Percentiles rank a stretch among this genome's conserved stretches.
These are phyloP conservation scores for Rheum nobile DNA, from an alignment of 148 eudicot species.

Conservation along the genomic window DNA sequence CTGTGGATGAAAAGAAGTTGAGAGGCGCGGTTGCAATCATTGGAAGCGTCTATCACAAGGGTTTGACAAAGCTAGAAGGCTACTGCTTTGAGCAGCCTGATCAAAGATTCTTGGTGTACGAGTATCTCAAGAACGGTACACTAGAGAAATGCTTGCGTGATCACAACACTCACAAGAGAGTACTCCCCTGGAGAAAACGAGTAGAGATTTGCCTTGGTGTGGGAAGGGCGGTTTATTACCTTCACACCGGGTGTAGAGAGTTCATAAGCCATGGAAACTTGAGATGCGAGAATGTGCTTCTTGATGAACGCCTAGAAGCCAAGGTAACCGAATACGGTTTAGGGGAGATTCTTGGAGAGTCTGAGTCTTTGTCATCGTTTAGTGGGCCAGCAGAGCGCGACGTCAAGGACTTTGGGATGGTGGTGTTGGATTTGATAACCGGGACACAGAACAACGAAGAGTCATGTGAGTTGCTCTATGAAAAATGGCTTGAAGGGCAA, in stretches of 20 bases:
- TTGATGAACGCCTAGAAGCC: constrained; percentile 40
- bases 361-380: neutral
- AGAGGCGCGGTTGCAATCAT: constrained; percentile 21
- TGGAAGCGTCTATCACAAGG: constrained; percentile 46
- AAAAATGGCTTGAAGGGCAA: constrained; percentile 31
- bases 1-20: constrained; percentile 35
- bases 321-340: constrained; percentile 48
- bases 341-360: constrained; percentile 9
- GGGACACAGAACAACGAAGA: constrained; percentile 26
- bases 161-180: constrained; percentile 28
- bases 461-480: constrained; percentile 26
- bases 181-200: constrained; percentile 41
- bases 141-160: constrained; percentile 31
- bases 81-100: constrained; percentile 39
- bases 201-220: constrained; percentile 32
- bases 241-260: constrained; percentile 55
- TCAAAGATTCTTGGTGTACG: constrained; percentile 37
- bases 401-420: constrained; percentile 40
- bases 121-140: constrained; percentile 38
- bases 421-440: constrained; percentile 29
- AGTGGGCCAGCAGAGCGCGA: constrained; percentile 27
- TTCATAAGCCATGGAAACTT: constrained; percentile 50
- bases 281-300: constrained; percentile 32
- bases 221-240: constrained; percentile 44
- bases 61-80: constrained; percentile 45